phyloP scores from a whole-genome alignment of 305 asterid genomes.

The Fraxinus floribunda region DNA sequence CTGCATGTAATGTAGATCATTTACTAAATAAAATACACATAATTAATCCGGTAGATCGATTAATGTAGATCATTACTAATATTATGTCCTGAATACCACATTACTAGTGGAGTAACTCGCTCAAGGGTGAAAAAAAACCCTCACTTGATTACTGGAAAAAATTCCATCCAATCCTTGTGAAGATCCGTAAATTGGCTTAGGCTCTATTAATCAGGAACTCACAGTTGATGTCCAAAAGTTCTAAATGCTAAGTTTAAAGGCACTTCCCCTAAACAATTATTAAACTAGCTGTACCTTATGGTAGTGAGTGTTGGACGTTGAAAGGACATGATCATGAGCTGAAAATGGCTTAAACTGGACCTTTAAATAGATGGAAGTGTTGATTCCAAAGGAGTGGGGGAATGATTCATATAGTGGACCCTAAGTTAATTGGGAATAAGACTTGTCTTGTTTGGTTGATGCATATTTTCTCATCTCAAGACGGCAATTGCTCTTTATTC shows the following conservation, averaged over 20 bases:
- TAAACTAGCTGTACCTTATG: not conserved
- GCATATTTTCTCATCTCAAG: conserved; percentile 4
- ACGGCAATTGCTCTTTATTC: conserved; percentile 13
- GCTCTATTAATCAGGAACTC: conserved; percentile 1
- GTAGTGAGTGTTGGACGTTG: not conserved
- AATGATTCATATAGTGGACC: not conserved
- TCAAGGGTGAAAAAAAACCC: conserved; percentile 1
- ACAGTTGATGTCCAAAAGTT: conserved; percentile 1
- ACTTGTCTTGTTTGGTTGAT: not conserved
- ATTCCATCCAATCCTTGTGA: conserved; percentile 17
- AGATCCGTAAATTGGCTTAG: not conserved
- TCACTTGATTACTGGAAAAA: not conserved
- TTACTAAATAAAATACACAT: not conserved
- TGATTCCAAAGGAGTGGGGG: not conserved
- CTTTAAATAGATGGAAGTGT: not conserved
- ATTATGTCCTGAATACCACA: not conserved
- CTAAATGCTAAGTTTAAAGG: not conserved
- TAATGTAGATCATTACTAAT: not conserved
- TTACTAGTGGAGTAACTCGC: not conserved
- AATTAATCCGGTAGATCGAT: not conserved
- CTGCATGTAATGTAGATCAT: not conserved
- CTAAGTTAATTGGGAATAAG: not conserved
- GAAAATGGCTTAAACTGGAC: not conserved
- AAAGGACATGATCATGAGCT: not conserved
- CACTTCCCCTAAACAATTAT: not conserved